Percentiles rank a stretch among this genome's conserved stretches.
Evolutionary conservation across 2,329 filamentous ascomycete genomes (phyloP).

Genomic region (Mycosphaerella arachidis): DNA sequence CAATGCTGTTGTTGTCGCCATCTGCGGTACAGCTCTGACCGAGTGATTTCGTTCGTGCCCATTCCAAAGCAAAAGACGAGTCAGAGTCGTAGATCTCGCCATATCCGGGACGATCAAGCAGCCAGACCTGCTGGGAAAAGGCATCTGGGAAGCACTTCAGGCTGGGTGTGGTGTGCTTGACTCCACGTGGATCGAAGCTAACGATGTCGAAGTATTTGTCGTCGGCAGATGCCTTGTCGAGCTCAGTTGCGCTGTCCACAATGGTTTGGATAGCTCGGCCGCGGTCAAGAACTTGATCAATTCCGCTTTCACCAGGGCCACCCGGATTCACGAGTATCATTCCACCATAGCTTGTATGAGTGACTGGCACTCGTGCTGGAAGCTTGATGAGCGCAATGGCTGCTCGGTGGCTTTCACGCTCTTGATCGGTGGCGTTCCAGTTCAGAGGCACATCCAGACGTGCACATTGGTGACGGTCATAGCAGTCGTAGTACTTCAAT

Average conservation of each 20-base stretch:
- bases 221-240: slow-evolving; percentile 1
- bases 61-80: slow-evolving; percentile 3
- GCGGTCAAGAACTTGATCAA: slow-evolving; percentile 7
- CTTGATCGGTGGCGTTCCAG: slow-evolving; percentile 26
- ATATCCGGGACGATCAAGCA: background rate
- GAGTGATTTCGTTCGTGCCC: slow-evolving; percentile 7
- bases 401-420: slow-evolving; percentile 26
- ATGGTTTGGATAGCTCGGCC: slow-evolving; percentile 1
- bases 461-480: slow-evolving; percentile 45
- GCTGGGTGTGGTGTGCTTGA: slow-evolving; percentile 33
- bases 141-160: slow-evolving; percentile 21
- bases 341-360: slow-evolving; percentile 38
- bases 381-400: slow-evolving; percentile 42
- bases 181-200: slow-evolving; percentile 39
- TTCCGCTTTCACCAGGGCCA: slow-evolving; percentile 39
- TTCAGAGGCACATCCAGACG: slow-evolving; percentile 46
- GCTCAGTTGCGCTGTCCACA: slow-evolving; percentile 10
- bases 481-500: slow-evolving; percentile 31
- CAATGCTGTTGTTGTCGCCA: background rate
- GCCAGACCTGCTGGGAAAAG: background rate
- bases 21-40: slow-evolving; percentile 2
- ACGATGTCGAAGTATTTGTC: slow-evolving; percentile 38
- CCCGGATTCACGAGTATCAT: slow-evolving; percentile 40
- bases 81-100: background rate
- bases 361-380: slow-evolving; percentile 38